Evolutionary conservation across 148 eudicot genomes (phyloP).

Genomic region (Cornus controversa): DNA sequence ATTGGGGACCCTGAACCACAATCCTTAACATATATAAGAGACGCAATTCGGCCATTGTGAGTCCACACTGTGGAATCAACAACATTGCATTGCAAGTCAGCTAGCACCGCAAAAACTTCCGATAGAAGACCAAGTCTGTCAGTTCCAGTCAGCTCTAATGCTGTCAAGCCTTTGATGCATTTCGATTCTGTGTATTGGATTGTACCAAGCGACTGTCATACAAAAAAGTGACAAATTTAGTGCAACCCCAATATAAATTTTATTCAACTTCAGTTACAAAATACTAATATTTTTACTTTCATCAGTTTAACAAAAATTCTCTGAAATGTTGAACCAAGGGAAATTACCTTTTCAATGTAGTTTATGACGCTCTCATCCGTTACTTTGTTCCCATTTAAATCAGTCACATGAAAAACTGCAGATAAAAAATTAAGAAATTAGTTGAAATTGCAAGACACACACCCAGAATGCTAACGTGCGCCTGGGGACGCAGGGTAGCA

Average conservation of each 20-base stretch:
- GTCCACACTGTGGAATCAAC: conserved; percentile 92
- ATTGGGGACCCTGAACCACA: conserved; percentile 66
- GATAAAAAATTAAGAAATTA: not conserved
- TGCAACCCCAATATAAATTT: not conserved
- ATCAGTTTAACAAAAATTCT: not conserved
- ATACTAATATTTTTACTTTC: not conserved
- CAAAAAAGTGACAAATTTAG: not conserved
- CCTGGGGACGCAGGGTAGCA: conserved; percentile 1
- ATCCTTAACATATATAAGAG: conserved; percentile 73
- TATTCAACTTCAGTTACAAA: not conserved
- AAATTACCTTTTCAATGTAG: conserved; percentile 80
- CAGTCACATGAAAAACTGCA: conserved; percentile 98
- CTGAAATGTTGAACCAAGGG: not conserved
- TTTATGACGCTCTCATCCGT: conserved; percentile 74
- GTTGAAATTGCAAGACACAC: not conserved
- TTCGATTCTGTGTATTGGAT: conserved; percentile 48
- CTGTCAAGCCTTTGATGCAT: conserved; percentile 60
- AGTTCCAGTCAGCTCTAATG: conserved; percentile 75
- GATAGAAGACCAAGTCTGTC: conserved; percentile 81
- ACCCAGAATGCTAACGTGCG: not conserved
- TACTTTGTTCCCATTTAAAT: conserved; percentile 70
- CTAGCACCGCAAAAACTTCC: conserved; percentile 82
- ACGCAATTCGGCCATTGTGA: conserved; percentile 83
- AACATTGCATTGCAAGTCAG: conserved; percentile 63
- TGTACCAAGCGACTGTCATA: conserved; percentile 63